Conservation (phyloP, 495 filamentous ascomycete species). For the Xylaria curta region DNA sequence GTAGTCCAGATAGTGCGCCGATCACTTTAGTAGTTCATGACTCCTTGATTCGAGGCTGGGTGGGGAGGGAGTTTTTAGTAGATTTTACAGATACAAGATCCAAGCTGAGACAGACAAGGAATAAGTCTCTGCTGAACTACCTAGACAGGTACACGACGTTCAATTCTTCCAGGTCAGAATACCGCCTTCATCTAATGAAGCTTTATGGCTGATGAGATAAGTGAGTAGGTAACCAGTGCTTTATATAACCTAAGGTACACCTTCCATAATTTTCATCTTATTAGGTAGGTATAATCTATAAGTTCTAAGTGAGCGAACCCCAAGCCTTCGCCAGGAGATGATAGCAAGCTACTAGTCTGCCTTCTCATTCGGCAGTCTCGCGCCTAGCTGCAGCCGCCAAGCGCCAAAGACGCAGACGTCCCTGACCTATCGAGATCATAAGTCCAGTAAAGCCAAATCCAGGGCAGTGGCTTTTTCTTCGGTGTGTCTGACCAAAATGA, state of each 20-base stretch:
- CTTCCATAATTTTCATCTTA: not conserved
- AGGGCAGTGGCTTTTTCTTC: not conserved
- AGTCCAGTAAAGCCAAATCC: not conserved
- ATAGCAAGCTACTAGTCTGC: not conserved
- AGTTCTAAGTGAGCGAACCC: not conserved
- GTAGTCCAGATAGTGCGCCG: not conserved
- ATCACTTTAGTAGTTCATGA: not conserved
- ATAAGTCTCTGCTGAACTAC: not conserved
- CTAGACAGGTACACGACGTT: not conserved
- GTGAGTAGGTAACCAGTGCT: not conserved
- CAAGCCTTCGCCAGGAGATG: not conserved
- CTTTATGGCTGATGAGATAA: no score
- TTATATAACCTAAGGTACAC: not conserved
- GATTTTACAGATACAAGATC: not conserved
- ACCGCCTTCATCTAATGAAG: not conserved
- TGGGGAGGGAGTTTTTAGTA: not conserved
- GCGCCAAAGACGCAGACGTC: not conserved
- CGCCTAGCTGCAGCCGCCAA: conserved; percentile 1
- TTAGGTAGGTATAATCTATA: not conserved
- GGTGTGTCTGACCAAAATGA: not conserved
- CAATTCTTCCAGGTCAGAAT: not conserved
- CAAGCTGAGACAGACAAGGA: not conserved
- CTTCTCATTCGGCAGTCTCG: conserved; percentile 8
- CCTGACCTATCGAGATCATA: not conserved
- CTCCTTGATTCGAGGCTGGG: not conserved